These are phyloP conservation scores for Rhodotorula sp. DNA, from an alignment of 1,284 basidiomycete species.

Conservation along the genomic window DNA sequence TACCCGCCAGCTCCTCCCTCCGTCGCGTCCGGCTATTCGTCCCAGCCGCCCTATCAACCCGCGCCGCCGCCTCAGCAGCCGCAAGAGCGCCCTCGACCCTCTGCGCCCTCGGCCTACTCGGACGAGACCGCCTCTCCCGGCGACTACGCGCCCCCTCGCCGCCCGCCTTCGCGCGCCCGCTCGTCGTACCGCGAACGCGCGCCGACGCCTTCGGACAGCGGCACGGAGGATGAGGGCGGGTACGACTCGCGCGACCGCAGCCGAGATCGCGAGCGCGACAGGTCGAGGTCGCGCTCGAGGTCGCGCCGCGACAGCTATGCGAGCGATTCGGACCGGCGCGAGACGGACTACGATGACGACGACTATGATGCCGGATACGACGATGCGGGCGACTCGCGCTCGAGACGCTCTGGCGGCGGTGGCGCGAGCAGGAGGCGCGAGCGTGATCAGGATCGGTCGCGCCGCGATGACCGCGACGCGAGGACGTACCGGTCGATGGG, in stretches of 20 bases:
- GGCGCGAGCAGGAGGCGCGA: too few relatives aligned
- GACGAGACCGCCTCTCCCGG: conserved; percentile 1
- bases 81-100: not conserved
- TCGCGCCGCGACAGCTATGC: too few relatives aligned
- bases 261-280: not conserved
- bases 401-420: too few relatives aligned
- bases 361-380: too few relatives aligned
- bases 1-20: not conserved
- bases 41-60: not conserved
- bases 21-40: not conserved
- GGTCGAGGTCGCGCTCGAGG: not conserved
- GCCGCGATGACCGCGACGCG: not conserved
- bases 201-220: not conserved
- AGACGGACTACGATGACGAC: too few relatives aligned
- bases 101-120: not conserved
- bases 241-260: not conserved
- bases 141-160: not conserved
- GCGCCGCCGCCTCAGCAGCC: not conserved
- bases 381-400: too few relatives aligned
- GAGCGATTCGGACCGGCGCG: too few relatives aligned
- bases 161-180: not conserved
- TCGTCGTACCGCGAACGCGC: not conserved
- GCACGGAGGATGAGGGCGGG: not conserved
- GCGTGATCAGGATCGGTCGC: too few relatives aligned
- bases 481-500: not conserved